Evolutionary conservation across 1,139 yeast genomes (phyloP), one percentile per base, ranked within the genome.

Genomic region (Blastobotrys buckinghamii): DNA sequence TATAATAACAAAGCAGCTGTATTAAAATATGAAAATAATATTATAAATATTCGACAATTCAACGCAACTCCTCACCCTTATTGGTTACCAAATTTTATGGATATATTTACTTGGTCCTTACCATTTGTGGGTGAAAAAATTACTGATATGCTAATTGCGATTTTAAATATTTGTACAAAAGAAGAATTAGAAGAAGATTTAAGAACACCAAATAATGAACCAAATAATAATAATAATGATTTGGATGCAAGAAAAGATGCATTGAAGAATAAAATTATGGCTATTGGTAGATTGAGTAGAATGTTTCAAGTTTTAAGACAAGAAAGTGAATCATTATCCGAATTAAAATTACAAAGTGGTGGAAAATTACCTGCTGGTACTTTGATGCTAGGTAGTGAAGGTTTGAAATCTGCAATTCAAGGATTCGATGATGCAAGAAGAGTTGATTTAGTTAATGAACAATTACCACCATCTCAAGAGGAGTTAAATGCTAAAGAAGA

Each of bases 41-140:
- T 90, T 37, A 85, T 92, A 94, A 92, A 92, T 66, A 92, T 92
- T 55, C 78, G 97, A 53, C 98, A 92, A 68, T 92, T 92, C 71
- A 89, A 89, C 65, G 73, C 84, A 60, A 82, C 92, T 36, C 95
- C 96, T 9, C 97, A 92, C 67, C 98, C 98, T 1, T 92, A 92
- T 68, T 90, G 96, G 92, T 74, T 92, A 57, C 98, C 98, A 3
- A 90, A 90, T 66, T 88, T 90, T 60, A 89, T 90, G 96, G 97
- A 92, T 66, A 96, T 90, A 6, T 92, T 92, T 67, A 85, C 96
- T 6, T 92, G 98, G 98, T 87, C 96, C 2, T 73, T 92, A 52
- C 98, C 98, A 7, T 92, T 92, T 73, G 97, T 92, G 35, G 97
- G 97, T n/a, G 97, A 72, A 53, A 92, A 69, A 80, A 89, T 90